Percentiles rank a stretch among this genome's conserved stretches.
Evolutionary conservation across 805 yeast genomes (phyloP).

Genomic region (Lachancea sp.): DNA sequence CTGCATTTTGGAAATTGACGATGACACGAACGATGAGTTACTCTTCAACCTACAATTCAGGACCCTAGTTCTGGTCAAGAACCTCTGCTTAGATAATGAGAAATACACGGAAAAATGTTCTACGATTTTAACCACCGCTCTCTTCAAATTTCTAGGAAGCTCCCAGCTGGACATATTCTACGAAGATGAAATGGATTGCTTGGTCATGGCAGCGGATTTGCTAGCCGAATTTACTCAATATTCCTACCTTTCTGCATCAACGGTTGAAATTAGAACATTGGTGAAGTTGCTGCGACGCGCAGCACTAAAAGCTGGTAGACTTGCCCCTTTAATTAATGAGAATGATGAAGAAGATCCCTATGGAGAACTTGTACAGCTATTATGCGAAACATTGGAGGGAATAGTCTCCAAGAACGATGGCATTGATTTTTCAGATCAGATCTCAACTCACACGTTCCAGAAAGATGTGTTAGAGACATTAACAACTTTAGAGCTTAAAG

Average conservation of each 20-base stretch:
- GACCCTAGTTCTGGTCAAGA: slow-evolving; percentile 25
- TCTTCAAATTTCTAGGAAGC: slow-evolving; percentile 14
- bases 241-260: slow-evolving; percentile 5
- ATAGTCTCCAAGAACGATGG: slow-evolving; percentile 13
- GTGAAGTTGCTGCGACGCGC: slow-evolving; percentile 4
- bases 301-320: slow-evolving; percentile 1
- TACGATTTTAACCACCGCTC: slow-evolving; percentile 13
- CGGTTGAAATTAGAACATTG: slow-evolving; percentile 13
- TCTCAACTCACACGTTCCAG: slow-evolving; percentile 14
- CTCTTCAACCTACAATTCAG: slow-evolving; percentile 15
- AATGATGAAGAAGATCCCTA: slow-evolving; percentile 19
- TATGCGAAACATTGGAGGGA: slow-evolving; percentile 20
- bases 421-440: slow-evolving; percentile 12
- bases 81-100: slow-evolving; percentile 24
- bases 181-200: slow-evolving; percentile 1
- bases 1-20: slow-evolving; percentile 14
- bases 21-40: slow-evolving; percentile 7
- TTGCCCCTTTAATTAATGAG: slow-evolving; percentile 15
- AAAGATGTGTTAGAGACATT: slow-evolving; percentile 15
- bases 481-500: slow-evolving; percentile 14
- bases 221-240: slow-evolving; percentile 18
- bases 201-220: slow-evolving; percentile 14
- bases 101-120: slow-evolving; percentile 15
- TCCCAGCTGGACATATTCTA: background rate
- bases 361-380: slow-evolving; percentile 18